Evolutionary conservation across 345 rosid species (phyloP).

Genomic region (Ceriops decandra): DNA sequence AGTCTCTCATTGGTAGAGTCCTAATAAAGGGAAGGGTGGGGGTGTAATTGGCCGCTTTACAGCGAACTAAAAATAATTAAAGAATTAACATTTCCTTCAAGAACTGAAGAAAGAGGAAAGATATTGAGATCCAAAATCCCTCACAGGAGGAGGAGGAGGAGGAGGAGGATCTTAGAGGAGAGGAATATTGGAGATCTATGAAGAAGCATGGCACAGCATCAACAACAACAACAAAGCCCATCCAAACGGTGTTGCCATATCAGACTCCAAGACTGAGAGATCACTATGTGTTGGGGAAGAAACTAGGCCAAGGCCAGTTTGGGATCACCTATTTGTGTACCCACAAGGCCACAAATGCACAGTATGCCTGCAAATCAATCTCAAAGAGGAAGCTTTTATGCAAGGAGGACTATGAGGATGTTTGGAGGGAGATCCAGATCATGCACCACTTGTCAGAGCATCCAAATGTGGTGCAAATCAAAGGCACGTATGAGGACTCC

Average conservation of each 20-base stretch:
- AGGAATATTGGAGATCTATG: background rate
- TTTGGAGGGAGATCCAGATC: conserved; percentile 97
- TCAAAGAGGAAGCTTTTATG: conserved; percentile 88
- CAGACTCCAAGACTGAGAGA: conserved; percentile 79
- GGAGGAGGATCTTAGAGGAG: background rate
- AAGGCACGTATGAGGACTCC: conserved; percentile 84
- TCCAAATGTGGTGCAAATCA: conserved; percentile 71
- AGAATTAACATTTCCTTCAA: background rate
- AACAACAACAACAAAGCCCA: conserved; percentile 31
- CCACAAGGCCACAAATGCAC: conserved; percentile 46
- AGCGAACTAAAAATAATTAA: background rate
- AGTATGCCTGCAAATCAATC: conserved; percentile 86
- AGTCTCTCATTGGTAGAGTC: too few relatives aligned
- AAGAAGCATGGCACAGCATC: conserved; percentile 9
- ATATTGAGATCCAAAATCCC: background rate
- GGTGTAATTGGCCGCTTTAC: too few relatives aligned
- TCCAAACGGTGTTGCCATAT: conserved; percentile 67
- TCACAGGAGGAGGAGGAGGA: background rate
- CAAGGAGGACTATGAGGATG: conserved; percentile 92
- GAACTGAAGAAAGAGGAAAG: background rate
- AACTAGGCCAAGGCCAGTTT: conserved; percentile 93
- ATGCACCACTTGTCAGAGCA: conserved; percentile 96
- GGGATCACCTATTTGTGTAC: conserved; percentile 85
- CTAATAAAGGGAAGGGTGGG: too few relatives aligned
- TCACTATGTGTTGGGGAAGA: conserved; percentile 72